Evolutionary conservation across 169 alveolate species (phyloP).

Genomic region (Eimeria acervulina): DNA sequence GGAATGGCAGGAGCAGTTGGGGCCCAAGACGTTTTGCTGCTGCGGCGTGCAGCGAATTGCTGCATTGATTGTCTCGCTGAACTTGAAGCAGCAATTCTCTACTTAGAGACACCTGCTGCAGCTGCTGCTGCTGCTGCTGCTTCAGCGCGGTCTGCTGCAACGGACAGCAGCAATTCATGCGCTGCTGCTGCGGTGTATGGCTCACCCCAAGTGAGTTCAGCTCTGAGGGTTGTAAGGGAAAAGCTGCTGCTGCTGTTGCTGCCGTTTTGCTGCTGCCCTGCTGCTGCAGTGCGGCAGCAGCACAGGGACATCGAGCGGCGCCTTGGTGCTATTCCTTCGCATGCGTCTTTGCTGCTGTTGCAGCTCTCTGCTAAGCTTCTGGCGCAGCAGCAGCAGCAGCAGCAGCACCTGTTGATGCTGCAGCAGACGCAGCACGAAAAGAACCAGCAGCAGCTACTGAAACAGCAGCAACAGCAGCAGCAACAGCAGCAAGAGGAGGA

Average conservation of each 20-base stretch:
- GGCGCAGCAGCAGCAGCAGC: background rate
- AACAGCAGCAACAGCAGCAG: constrained; percentile 24
- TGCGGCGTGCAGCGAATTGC: constrained; percentile 59
- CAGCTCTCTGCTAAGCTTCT: constrained; percentile 17
- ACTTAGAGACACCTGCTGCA: background rate
- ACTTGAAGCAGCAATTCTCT: background rate
- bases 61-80: constrained; percentile 47
- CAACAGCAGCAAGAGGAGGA: background rate
- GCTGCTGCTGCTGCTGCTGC: constrained; percentile 56
- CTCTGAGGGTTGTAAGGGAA: background rate
- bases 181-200: constrained; percentile 16
- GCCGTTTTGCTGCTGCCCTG: constrained; percentile 79
- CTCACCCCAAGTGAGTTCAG: background rate
- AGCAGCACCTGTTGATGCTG: background rate
- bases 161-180: background rate
- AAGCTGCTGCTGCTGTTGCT: constrained; percentile 67
- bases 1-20: constrained; percentile 46
- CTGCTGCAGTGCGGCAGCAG: constrained; percentile 69
- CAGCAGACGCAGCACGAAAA: constrained; percentile 20
- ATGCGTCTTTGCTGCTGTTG: constrained; percentile 17
- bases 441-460: background rate
- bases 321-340: constrained; percentile 11
- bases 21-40: constrained; percentile 29
- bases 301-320: constrained; percentile 34
- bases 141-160: background rate